Percentiles rank a stretch among this genome's conserved stretches.
These are phyloP conservation scores for Gynostemma pentaphyllum DNA, from an alignment of 306 rosid species.

Conservation along the genomic window DNA sequence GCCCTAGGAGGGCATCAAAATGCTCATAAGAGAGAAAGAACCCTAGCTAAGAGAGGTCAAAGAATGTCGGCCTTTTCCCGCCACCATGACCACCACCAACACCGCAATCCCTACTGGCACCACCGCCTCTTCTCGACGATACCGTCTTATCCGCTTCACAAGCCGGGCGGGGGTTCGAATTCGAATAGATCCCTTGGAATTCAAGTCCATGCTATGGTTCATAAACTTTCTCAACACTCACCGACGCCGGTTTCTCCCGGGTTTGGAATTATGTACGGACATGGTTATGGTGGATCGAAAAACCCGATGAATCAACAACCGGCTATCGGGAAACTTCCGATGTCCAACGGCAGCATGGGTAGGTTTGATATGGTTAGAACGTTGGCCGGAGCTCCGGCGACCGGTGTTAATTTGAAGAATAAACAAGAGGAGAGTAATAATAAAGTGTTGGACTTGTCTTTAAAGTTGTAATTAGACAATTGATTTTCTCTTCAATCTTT, in stretches of 20 bases:
- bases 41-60: slow-evolving; percentile 8
- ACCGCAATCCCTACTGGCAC: too few relatives aligned
- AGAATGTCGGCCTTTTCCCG: neutral
- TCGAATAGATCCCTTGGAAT: slow-evolving; percentile 6
- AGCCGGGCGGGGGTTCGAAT: neutral
- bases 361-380: neutral
- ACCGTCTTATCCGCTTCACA: neutral
- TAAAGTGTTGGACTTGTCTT: slow-evolving; percentile 4
- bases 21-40: slow-evolving; percentile 8
- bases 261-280: neutral
- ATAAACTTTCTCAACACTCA: neutral
- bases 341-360: neutral
- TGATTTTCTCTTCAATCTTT: neutral
- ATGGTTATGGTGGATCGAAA: neutral
- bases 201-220: slow-evolving; percentile 5
- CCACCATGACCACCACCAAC: neutral
- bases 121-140: neutral
- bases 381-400: neutral
- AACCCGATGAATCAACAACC: slow-evolving; percentile 3
- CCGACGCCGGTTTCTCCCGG: neutral
- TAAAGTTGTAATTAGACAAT: neutral
- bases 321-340: neutral
- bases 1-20: slow-evolving; percentile 11
- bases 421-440: slow-evolving; percentile 3
- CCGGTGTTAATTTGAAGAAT: neutral